Evolutionary conservation across 106 monocot species (phyloP).

Genomic region (Alisma plantagoaquatica): DNA sequence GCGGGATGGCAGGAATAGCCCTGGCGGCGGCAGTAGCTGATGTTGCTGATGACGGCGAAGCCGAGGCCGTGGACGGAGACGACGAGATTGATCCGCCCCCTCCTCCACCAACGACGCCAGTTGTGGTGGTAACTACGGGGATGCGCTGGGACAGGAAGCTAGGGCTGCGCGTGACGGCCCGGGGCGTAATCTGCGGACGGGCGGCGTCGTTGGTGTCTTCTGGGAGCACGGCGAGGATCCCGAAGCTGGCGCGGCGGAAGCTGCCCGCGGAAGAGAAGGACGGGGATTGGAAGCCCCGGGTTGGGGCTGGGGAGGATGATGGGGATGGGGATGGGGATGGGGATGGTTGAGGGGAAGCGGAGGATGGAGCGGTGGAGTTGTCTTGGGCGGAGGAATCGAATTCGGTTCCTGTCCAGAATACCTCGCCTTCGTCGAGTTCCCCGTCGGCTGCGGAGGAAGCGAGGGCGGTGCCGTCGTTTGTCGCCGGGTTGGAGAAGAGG

Average conservation of each 20-base stretch:
- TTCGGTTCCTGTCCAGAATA: constrained; percentile 32
- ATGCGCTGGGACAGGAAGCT: no score
- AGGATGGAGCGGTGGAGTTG: constrained; percentile 7
- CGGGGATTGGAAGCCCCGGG: not conserved
- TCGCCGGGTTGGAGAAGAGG: constrained; percentile 22
- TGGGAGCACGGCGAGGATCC: constrained; percentile 52
- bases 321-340: not conserved
- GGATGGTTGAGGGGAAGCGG: not conserved
- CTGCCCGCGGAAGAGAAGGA: constrained; percentile 5
- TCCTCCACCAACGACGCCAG: no score
- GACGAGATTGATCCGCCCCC: constrained; percentile 25
- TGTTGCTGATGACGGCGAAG: constrained; percentile 27
- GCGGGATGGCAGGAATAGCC: constrained; percentile 32
- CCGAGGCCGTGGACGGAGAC: constrained; percentile 16
- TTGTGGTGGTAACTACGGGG: no score
- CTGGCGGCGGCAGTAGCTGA: constrained; percentile 13
- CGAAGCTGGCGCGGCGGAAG: constrained; percentile 25
- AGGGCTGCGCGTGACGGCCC: constrained; percentile 20
- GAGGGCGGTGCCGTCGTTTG: constrained; percentile 4
- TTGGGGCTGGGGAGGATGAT: constrained; percentile 2
- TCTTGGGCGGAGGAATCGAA: no score
- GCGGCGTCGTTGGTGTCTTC: constrained; percentile 28
- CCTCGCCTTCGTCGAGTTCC: constrained; percentile 65
- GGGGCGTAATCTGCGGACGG: not conserved
- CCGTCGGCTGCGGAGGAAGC: constrained; percentile 12